Evolutionary conservation across 495 filamentous ascomycete species (phyloP).

Genomic region (Aspergillus cristatus): DNA sequence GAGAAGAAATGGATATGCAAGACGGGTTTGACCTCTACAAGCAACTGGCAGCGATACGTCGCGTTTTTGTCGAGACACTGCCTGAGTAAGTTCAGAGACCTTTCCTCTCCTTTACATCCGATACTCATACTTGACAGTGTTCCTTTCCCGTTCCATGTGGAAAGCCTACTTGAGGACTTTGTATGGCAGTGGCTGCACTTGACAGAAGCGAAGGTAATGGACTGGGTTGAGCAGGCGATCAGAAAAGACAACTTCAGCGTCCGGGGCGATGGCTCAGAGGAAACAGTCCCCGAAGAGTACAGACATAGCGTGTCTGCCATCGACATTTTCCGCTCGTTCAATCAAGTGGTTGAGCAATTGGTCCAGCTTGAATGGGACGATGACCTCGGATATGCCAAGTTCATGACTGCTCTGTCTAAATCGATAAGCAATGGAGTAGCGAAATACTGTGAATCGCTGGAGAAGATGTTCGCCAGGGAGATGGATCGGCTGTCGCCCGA

Average conservation of each 20-base stretch:
- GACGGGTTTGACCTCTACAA: constrained; percentile 93
- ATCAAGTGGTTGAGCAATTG: constrained; percentile 79
- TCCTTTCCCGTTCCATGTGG: constrained; percentile 75
- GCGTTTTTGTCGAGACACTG: constrained; percentile 63
- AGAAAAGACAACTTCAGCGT: constrained; percentile 79
- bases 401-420: constrained; percentile 93
- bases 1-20: constrained; percentile 70
- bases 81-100: constrained; percentile 40
- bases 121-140: constrained; percentile 19
- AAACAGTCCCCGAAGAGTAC: constrained; percentile 65
- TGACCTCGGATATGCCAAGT: constrained; percentile 86
- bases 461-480: constrained; percentile 77
- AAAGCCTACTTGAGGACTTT: constrained; percentile 77
- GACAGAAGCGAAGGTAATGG: constrained; percentile 68
- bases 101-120: not conserved
- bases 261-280: constrained; percentile 46
- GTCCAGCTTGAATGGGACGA: constrained; percentile 84
- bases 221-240: constrained; percentile 82
- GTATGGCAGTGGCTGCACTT: constrained; percentile 90
- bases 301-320: constrained; percentile 88
- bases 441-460: constrained; percentile 85
- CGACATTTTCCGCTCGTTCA: constrained; percentile 90
- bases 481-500: constrained; percentile 87
- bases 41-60: constrained; percentile 72
- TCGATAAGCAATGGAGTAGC: constrained; percentile 74